Evolutionary conservation across 768 basidiomycete genomes (phyloP).

Genomic region (Leccinellum albellum): DNA sequence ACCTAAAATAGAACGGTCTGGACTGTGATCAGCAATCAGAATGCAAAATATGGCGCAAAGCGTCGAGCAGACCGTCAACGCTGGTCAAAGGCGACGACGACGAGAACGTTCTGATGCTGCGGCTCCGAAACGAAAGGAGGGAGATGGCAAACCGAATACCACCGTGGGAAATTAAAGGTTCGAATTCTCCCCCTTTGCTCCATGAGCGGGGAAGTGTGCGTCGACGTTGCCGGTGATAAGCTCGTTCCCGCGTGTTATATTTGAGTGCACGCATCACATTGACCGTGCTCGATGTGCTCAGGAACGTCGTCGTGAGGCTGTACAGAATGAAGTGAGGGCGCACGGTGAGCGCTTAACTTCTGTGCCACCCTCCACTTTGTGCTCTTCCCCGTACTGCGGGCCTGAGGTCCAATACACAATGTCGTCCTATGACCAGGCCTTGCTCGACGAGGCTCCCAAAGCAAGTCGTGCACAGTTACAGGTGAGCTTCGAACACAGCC

Average conservation of each 20-base stretch:
- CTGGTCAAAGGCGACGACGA: neutral
- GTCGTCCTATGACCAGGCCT: conserved; percentile 38
- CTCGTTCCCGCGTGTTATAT: neutral
- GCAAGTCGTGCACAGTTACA: conserved; percentile 43
- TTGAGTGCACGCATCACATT: neutral
- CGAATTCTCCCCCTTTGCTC: neutral
- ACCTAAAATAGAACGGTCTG: conserved; percentile 3
- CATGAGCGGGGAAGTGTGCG: neutral
- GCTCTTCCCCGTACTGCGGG: neutral
- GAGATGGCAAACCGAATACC: neutral
- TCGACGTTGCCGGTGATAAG: neutral
- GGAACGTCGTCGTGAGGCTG: conserved; percentile 26
- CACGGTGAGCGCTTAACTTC: conserved; percentile 17
- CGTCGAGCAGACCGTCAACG: conserved; percentile 1
- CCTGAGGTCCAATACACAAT: conserved; percentile 8
- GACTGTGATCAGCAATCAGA: conserved; percentile 1
- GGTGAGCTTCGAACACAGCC: conserved; percentile 32
- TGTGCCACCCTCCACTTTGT: conserved; percentile 2
- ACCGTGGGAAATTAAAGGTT: conserved; percentile 14
- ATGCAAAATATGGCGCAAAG: neutral
- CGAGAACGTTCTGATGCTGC: neutral
- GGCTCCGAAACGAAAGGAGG: conserved; percentile 1
- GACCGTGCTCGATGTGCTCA: conserved; percentile 5
- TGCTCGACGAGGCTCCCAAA: conserved; percentile 38
- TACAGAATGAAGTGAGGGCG: conserved; percentile 10